Base-by-base conservation (phyloP, 805 yeast genomes). In the Spathaspora boniae region DNA sequence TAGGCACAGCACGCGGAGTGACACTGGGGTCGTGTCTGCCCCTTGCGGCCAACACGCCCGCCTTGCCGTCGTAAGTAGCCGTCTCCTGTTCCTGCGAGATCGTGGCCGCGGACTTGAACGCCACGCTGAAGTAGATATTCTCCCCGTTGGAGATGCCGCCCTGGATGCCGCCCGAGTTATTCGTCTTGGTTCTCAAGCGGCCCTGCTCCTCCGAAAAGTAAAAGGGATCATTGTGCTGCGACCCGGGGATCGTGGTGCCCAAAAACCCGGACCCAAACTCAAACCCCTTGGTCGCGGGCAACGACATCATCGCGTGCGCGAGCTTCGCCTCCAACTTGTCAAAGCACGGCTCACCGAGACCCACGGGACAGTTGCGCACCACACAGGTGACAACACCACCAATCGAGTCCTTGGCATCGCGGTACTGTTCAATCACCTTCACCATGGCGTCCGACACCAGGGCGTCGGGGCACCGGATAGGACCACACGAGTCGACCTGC, bases 21-120 rank as follows among this genome's bases (percentile, higher is more conserved):
- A 93, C 98, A 53, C 89, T 86, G 22, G 98, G 98, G 59, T 93
- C 98, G 55, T 93, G 98, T 74, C 98, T 85, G 38, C 98, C 98
- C 60, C 91, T 82, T 23, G 98, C 96, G 35, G 93, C 95, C 41
- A 93, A 72, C 7, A 82, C 78, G 55, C 98, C 98, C 33, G 68
- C 78, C 47, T 75, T 73, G 51, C 98, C 98, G 17, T 85, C 89
- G 65, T 89, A 93, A 31, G 93, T 76, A 18, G 87, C 77, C 12
- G 98, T 93, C 27, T 71, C 64, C 70, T 93, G 98, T 53, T 84
- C 93, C 70, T 89, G 94, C 34, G 93, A 80, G 48, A 93, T 93
- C 27, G 98, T 93, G 33, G 98, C 98, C 12, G 96, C 97, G 2
- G 98, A 89, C 70, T 93, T 93, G 78, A 93, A 93, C 3, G 98